These are phyloP conservation scores for Pholiota microspora DNA, from an alignment of 768 basidiomycete genomes.

Conservation along the genomic window DNA sequence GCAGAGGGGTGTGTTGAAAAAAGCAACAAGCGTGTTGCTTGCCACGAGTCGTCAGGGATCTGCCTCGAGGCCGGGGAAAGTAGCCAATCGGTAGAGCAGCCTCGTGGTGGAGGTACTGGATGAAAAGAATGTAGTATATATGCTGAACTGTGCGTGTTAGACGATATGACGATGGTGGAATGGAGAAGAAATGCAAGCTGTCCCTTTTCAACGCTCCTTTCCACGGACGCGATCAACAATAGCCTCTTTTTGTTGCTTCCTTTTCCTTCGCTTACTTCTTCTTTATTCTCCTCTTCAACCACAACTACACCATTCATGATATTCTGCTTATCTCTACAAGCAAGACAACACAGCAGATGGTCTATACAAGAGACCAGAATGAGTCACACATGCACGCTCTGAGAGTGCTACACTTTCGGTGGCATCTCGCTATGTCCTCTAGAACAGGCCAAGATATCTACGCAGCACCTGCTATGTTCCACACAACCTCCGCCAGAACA, in stretches of 20 bases:
- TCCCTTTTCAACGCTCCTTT: constrained; percentile 1
- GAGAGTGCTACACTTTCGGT: no score
- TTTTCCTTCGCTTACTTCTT: not conserved
- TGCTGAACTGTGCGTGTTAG: not conserved
- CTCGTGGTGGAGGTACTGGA: not conserved
- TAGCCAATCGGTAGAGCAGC: not conserved
- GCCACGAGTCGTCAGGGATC: not conserved
- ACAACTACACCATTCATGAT: not conserved
- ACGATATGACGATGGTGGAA: not conserved
- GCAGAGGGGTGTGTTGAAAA: not conserved
- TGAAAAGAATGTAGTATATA: not conserved
- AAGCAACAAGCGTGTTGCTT: not conserved
- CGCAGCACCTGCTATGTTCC: no score
- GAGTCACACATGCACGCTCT: not conserved
- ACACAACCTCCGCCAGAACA: not conserved
- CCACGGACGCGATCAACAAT: not conserved
- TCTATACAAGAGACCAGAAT: no score
- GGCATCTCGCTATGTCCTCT: not conserved
- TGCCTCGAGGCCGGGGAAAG: not conserved
- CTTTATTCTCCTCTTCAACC: not conserved
- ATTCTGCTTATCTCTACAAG: not conserved
- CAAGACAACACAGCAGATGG: not conserved
- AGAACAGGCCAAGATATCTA: not conserved
- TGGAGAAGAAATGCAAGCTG: not conserved
- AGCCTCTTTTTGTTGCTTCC: not conserved